Base-by-base conservation (phyloP, 306 rosid genomes). In the Fagus sylvatica region DNA sequence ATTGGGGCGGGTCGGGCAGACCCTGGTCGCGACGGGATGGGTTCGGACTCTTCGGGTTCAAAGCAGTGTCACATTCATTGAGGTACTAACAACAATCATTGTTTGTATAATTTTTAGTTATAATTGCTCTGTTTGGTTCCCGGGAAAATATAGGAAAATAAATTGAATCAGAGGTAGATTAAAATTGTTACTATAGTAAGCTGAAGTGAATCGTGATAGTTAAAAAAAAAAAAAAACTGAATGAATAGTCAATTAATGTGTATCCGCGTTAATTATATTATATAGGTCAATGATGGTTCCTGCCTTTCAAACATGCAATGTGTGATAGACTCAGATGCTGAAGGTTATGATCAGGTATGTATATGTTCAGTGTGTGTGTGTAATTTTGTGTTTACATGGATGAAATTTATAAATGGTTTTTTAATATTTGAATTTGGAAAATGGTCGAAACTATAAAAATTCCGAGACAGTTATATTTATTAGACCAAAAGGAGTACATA, bases 251-350 rank as follows among this genome's bases (percentile, higher is more conserved):
- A 0, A 46, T 46, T 46, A 46, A 46, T 10, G 51, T 46, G 51
- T 8, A 46, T 46, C 9, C 51, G 51, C 6, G 53, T 34, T 74
- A 70, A 32, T 76, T 61, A 6, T 67, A 73, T 17, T 78, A 42
- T 69, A 6, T 85, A 92, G 96, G 89, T 94, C 78, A 94, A 94
- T 53, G 97, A 94, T 73, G 98, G 98, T 13, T 94, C 98, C 0
- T 94, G 97, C 78, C 91, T 94, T 74, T 92, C 97, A 51, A 94
- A 92, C 68, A 90, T 94, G 98, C 98, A 94, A 88, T 94, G 98
- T 32, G 97, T 92, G 39, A 53, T 92, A 86, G 86, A 73, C 64
- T 67, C 95, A 0, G 90, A 82, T 22, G 89, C 90, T 22, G 92
- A 92, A 77, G 98, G 97, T 34, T 94, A 84, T 78, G 88, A 90